A percentile compares a stretch with the other conserved stretches of the same genome.
phyloP scores from a whole-genome alignment of 2,329 filamentous ascomycete genomes.

The Sporothrix protearum region DNA sequence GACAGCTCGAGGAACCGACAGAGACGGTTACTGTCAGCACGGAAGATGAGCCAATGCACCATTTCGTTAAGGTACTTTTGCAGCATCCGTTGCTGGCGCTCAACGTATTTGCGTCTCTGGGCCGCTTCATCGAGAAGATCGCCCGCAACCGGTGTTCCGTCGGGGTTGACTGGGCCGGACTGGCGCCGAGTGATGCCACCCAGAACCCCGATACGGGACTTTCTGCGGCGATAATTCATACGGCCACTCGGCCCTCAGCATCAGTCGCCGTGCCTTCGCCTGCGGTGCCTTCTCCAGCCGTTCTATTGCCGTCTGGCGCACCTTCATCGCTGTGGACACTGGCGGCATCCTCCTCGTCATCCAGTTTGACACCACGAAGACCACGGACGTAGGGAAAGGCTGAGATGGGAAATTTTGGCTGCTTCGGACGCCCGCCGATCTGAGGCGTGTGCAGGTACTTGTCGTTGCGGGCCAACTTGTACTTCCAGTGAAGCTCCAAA shows the following conservation, averaged over 20 bases:
- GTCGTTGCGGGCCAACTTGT: conserved; percentile 83
- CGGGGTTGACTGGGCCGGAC: conserved; percentile 48
- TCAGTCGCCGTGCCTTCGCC: conserved; percentile 66
- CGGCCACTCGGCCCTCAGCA: conserved; percentile 52
- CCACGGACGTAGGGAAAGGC: conserved; percentile 87
- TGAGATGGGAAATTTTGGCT: conserved; percentile 84
- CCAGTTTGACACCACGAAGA: conserved; percentile 72
- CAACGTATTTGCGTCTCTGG: conserved; percentile 63
- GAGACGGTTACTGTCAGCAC: conserved; percentile 88
- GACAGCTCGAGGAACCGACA: conserved; percentile 96
- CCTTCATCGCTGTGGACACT: conserved; percentile 40
- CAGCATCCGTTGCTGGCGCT: conserved; percentile 77
- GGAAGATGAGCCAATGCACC: conserved; percentile 95
- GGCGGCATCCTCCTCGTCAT: conserved; percentile 63
- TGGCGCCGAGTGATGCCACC: conserved; percentile 53
- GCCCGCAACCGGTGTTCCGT: conserved; percentile 40
- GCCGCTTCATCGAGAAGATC: conserved; percentile 54
- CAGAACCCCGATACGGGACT: conserved; percentile 51
- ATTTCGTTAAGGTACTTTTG: conserved; percentile 90
- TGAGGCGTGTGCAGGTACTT: conserved; percentile 72
- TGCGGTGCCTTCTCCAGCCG: conserved; percentile 50
- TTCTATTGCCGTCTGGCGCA: conserved; percentile 32
- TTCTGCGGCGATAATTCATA: conserved; percentile 40
- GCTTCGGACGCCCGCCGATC: conserved; percentile 65
- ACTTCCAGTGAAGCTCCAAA: conserved; percentile 86